Evolutionary conservation across 1,284 basidiomycete species (phyloP).

Genomic region (Entoloma clypeatum): DNA sequence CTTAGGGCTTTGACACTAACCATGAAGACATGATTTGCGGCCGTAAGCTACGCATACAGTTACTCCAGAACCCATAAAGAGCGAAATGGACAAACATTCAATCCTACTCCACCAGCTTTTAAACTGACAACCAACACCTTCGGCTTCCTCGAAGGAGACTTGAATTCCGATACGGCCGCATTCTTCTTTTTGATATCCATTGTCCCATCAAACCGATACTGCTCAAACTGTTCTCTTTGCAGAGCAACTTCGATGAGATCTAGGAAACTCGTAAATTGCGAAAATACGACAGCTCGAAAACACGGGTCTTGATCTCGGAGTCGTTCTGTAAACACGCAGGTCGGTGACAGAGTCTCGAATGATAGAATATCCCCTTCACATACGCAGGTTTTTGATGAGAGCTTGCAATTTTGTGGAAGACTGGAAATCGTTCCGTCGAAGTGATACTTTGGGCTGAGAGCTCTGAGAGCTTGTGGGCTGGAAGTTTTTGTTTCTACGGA

Average conservation of each 20-base stretch:
- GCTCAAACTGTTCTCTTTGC: constrained; percentile 69
- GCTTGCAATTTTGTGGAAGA: constrained; percentile 88
- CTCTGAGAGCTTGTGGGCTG: constrained; percentile 35
- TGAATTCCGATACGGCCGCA: constrained; percentile 74
- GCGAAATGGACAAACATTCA: constrained; percentile 55
- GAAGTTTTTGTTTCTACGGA: constrained; percentile 34
- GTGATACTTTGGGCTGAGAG: constrained; percentile 43
- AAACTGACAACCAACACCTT: constrained; percentile 86
- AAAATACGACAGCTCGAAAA: constrained; percentile 86
- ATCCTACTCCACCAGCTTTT: constrained; percentile 92
- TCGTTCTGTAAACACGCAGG: constrained; percentile 38
- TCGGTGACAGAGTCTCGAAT: background rate
- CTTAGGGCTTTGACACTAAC: no score
- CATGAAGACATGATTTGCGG: constrained; percentile 85
- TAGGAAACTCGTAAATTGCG: constrained; percentile 82
- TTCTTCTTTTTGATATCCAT: constrained; percentile 87
- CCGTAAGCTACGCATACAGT: constrained; percentile 52
- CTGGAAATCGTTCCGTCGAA: constrained; percentile 80
- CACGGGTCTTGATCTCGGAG: constrained; percentile 69
- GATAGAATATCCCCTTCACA: constrained; percentile 18
- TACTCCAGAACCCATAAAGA: background rate
- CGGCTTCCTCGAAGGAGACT: constrained; percentile 58
- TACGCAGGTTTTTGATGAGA: constrained; percentile 64
- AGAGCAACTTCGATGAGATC: constrained; percentile 79
- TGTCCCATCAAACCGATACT: constrained; percentile 88